A percentile compares a stretch with the other conserved stretches of the same genome.
phyloP scores from a whole-genome alignment of 164 flowering plant genomes.

The Hamamelis virginiana region DNA sequence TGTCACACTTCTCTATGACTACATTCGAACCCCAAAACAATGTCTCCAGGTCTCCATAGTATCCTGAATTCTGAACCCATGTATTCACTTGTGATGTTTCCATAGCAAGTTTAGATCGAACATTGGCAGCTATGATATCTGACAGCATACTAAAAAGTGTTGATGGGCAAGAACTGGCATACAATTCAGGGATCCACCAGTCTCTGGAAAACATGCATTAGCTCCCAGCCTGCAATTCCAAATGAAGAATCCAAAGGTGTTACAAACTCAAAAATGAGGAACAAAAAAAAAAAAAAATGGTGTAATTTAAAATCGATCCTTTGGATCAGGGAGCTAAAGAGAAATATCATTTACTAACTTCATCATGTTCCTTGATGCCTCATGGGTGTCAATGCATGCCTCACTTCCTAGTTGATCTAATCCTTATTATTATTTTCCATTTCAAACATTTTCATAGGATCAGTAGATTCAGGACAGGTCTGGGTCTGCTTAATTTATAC shows the following conservation, averaged over 20 bases:
- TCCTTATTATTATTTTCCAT: too few relatives aligned
- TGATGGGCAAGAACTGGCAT: conserved; percentile 1
- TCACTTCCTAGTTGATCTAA: too few relatives aligned
- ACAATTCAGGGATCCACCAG: not conserved
- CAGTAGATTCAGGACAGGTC: too few relatives aligned
- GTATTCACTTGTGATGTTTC: too few relatives aligned
- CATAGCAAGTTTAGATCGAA: not conserved
- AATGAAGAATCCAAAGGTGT: not conserved
- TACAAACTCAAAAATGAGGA: not conserved
- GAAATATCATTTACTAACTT: too few relatives aligned
- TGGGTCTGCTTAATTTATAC: too few relatives aligned
- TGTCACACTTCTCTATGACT: not conserved
- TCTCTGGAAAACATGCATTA: not conserved
- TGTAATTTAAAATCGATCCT: too few relatives aligned
- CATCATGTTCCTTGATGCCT: too few relatives aligned
- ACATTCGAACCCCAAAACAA: not conserved
- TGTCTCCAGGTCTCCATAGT: not conserved
- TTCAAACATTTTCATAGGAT: too few relatives aligned
- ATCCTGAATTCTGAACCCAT: not conserved
- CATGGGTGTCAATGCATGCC: too few relatives aligned
- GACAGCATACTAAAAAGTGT: not conserved
- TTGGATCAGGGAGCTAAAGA: too few relatives aligned
- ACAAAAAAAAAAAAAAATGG: too few relatives aligned
- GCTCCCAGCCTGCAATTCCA: conserved; percentile 1
- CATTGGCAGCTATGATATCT: not conserved